These are phyloP conservation scores for Suillus placidus DNA, from an alignment of 768 basidiomycete genomes.

Conservation along the genomic window DNA sequence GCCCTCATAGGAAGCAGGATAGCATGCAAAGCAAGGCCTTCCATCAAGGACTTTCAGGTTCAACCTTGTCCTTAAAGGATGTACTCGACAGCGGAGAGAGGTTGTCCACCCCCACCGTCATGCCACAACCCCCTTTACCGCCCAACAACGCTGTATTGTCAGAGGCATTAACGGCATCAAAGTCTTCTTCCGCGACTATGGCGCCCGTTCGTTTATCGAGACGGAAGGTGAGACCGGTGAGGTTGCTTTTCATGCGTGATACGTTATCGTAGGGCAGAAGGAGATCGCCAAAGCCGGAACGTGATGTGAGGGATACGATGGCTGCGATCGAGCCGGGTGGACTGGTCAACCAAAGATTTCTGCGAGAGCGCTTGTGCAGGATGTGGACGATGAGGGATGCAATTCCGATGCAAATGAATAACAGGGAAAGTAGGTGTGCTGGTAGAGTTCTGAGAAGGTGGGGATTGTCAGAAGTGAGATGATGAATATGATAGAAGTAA, in stretches of 20 bases:
- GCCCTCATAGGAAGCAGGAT: neutral
- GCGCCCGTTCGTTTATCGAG: constrained; percentile 63
- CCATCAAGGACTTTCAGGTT: neutral
- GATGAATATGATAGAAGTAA: neutral
- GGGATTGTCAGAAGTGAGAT: constrained; percentile 1
- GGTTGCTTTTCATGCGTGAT: constrained; percentile 45
- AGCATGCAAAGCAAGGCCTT: neutral
- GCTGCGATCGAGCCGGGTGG: constrained; percentile 64
- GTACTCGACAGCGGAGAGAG: constrained; percentile 10
- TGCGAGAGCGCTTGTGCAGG: constrained; percentile 48
- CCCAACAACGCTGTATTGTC: constrained; percentile 24
- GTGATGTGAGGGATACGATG: constrained; percentile 56
- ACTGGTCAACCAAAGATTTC: constrained; percentile 51
- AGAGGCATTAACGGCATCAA: neutral
- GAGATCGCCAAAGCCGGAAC: constrained; percentile 63
- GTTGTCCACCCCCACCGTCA: constrained; percentile 10
- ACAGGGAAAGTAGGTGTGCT: constrained; percentile 48
- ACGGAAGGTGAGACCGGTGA: constrained; percentile 54
- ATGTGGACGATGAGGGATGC: constrained; percentile 51
- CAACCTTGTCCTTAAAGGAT: constrained; percentile 10
- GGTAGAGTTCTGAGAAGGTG: constrained; percentile 49
- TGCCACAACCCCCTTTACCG: constrained; percentile 11
- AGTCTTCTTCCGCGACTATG: constrained; percentile 57
- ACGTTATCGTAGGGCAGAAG: constrained; percentile 62
- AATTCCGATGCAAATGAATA: constrained; percentile 52